These are phyloP conservation scores for Lepiota venenata DNA, from an alignment of 768 basidiomycete species.

Conservation along the genomic window DNA sequence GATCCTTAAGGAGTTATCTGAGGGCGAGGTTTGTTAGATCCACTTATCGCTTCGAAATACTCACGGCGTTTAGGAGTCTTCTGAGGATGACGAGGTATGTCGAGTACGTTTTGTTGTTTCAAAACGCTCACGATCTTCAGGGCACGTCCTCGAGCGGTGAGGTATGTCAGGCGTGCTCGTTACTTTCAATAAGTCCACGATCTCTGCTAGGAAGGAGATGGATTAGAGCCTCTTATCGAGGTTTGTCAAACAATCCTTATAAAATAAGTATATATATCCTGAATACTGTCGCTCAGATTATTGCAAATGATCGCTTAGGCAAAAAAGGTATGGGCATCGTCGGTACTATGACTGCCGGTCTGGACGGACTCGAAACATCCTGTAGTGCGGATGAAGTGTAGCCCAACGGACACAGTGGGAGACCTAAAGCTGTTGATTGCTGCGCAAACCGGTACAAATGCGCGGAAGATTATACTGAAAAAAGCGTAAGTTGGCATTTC, in stretches of 20 bases:
- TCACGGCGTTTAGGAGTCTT: too few species aligned
- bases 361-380: background rate
- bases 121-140: constrained; percentile 15
- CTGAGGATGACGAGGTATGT: too few species aligned
- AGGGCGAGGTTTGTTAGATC: too few species aligned
- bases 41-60: too few species aligned
- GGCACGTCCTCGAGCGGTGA: too few species aligned
- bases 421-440: constrained; percentile 97
- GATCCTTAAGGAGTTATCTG: too few species aligned
- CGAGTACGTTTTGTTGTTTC: background rate
- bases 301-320: constrained; percentile 94
- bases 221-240: constrained; percentile 52
- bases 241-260: constrained; percentile 23
- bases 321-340: constrained; percentile 65
- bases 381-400: constrained; percentile 92
- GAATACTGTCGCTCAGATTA: constrained; percentile 50
- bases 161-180: background rate
- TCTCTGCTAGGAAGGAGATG: background rate
- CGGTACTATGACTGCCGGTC: background rate
- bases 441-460: constrained; percentile 90
- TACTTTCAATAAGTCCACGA: constrained; percentile 13
- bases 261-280: background rate
- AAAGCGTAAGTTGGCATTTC: constrained; percentile 72
- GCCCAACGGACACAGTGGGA: constrained; percentile 93
- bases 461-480: constrained; percentile 87